phyloP scores from a whole-genome alignment of 2,329 filamentous ascomycete species.

The Talaromyces sp. region DNA sequence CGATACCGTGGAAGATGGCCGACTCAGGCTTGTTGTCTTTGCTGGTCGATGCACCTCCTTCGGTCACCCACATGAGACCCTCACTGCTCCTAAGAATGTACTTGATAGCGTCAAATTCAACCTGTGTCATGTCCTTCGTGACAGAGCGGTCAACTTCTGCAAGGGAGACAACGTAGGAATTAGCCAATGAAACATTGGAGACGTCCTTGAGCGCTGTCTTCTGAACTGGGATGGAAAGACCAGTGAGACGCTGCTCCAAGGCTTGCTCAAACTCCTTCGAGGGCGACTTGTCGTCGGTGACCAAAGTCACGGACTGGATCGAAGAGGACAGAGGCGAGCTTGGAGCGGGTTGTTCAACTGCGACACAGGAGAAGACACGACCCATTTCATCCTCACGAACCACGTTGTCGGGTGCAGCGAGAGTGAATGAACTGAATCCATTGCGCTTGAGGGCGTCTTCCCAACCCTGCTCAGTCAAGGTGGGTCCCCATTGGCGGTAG shows the following conservation, averaged over 20 bases:
- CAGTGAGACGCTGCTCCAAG: not conserved
- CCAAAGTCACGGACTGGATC: not conserved
- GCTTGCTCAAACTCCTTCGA: not conserved
- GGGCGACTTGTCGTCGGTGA: not conserved
- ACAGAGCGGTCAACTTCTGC: slow-evolving; percentile 5
- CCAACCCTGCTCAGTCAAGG: not conserved
- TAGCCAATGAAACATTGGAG: not conserved
- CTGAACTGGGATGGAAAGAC: not conserved
- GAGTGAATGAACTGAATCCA: not conserved
- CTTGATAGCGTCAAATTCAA: not conserved
- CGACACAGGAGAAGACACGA: not conserved
- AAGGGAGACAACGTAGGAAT: not conserved
- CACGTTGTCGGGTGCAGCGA: not conserved
- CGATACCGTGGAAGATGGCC: slow-evolving; percentile 3
- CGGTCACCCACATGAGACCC: slow-evolving; percentile 10
- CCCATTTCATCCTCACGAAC: not conserved
- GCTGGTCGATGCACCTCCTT: not conserved
- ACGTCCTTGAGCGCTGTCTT: not conserved
- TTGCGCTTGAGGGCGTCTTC: not conserved
- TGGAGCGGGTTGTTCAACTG: not conserved
- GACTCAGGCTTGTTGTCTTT: not conserved
- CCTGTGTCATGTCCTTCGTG: not conserved
- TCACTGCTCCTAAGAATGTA: not conserved
- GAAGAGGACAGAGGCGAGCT: not conserved
- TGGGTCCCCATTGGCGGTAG: not conserved